Evolutionary conservation across 176 grass and related monocot genomes (phyloP).

Genomic region (Panicum miliaceum): DNA sequence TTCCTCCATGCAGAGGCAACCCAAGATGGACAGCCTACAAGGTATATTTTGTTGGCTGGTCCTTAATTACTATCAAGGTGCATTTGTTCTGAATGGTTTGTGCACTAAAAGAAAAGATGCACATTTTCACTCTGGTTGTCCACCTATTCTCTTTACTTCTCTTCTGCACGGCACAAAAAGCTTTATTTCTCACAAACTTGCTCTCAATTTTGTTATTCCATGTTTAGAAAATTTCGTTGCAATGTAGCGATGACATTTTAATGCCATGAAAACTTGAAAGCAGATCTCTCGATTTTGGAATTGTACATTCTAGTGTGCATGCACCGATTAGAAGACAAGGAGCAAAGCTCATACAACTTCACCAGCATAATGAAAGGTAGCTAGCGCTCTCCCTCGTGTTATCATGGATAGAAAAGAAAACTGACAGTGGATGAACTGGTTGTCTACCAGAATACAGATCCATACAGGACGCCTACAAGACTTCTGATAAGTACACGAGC

Average conservation of each 20-base stretch:
- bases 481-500: constrained; percentile 81
- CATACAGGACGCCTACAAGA: constrained; percentile 91
- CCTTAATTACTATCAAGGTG: neutral
- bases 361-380: constrained; percentile 90
- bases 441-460: constrained; percentile 79
- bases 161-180: constrained; percentile 18
- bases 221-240: neutral
- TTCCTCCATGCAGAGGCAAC: constrained; percentile 76
- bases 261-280: constrained; percentile 32
- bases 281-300: constrained; percentile 91
- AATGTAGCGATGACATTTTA: constrained; percentile 25
- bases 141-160: neutral
- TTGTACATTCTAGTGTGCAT: constrained; percentile 95
- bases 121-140: neutral
- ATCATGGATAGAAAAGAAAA: constrained; percentile 28
- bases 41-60: constrained; percentile 49
- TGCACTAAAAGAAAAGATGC: neutral
- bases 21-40: constrained; percentile 76
- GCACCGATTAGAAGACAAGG: constrained; percentile 87
- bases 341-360: constrained; percentile 88
- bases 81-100: constrained; percentile 2
- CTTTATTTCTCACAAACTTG: neutral
- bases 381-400: constrained; percentile 14
- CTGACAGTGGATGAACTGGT: constrained; percentile 37
- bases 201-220: neutral